phyloP scores from a whole-genome alignment of 805 yeast genomes.

The Candida glaebosa region DNA sequence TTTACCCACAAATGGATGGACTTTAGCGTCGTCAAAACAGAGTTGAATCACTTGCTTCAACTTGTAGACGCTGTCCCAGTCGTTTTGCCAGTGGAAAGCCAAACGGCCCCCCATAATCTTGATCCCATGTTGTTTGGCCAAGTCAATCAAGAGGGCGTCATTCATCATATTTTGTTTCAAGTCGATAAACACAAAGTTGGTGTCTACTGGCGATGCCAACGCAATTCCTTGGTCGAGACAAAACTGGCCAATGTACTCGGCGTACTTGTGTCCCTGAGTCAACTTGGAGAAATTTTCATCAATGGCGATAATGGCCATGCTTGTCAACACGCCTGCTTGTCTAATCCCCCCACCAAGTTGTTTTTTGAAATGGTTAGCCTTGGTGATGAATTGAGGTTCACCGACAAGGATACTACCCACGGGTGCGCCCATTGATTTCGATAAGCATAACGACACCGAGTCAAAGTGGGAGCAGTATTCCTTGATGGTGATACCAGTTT shows the following conservation, averaged over 20 bases:
- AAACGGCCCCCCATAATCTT: constrained; percentile 70
- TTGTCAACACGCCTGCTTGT: constrained; percentile 77
- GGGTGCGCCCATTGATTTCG: constrained; percentile 92
- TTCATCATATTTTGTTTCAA: constrained; percentile 50
- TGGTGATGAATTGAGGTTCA: constrained; percentile 49
- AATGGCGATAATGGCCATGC: constrained; percentile 78
- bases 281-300: constrained; percentile 66
- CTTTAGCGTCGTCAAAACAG: constrained; percentile 50
- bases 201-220: constrained; percentile 72
- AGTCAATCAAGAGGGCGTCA: constrained; percentile 48
- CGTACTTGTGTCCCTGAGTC: constrained; percentile 46
- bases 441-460: constrained; percentile 84
- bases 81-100: constrained; percentile 65
- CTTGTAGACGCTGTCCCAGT: constrained; percentile 27
- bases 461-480: constrained; percentile 79
- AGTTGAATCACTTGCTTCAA: constrained; percentile 53
- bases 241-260: constrained; percentile 51
- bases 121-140: constrained; percentile 58
- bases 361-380: constrained; percentile 82
- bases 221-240: constrained; percentile 51
- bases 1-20: constrained; percentile 40
- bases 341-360: constrained; percentile 94
- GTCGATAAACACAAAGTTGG: constrained; percentile 81
- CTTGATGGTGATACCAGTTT: constrained; percentile 60
- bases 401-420: constrained; percentile 88